These are phyloP conservation scores for Orobanche coerulescens DNA, from an alignment of 257 asterid species.

Conservation along the genomic window DNA sequence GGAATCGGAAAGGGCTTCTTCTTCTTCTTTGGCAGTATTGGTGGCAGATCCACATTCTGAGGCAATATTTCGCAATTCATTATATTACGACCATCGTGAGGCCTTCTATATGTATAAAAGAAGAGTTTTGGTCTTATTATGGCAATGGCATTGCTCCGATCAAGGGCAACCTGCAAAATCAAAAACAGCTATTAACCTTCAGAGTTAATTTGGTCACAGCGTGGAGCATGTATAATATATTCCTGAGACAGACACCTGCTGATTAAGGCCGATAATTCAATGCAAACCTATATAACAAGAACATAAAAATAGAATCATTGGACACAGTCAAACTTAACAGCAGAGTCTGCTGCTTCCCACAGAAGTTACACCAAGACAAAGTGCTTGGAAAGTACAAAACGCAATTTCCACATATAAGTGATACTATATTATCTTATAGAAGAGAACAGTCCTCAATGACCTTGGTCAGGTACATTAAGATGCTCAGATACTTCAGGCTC, in stretches of 20 bases:
- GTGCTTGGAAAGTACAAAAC: background rate
- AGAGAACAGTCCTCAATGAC: background rate
- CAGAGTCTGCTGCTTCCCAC: no score
- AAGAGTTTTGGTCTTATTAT: slow-evolving; percentile 28
- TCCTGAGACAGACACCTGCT: background rate
- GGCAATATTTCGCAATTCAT: slow-evolving; percentile 39
- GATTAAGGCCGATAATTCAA: slow-evolving; percentile 5
- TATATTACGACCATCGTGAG: slow-evolving; percentile 23
- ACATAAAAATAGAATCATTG: background rate
- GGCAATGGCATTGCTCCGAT: slow-evolving; percentile 20
- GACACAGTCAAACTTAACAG: no score
- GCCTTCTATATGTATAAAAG: slow-evolving; percentile 35
- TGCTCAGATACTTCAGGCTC: background rate
- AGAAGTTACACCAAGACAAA: no score
- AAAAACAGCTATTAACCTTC: slow-evolving; percentile 18
- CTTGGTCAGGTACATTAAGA: no score
- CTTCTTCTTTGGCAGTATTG: slow-evolving; percentile 59
- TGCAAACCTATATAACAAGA: background rate
- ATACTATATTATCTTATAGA: background rate
- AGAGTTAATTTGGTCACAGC: background rate
- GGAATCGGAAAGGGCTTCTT: slow-evolving; percentile 90
- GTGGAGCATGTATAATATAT: background rate
- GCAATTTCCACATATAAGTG: background rate
- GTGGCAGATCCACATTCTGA: slow-evolving; percentile 83
- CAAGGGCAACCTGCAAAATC: slow-evolving; percentile 30